Evolutionary conservation across 495 filamentous ascomycete genomes (phyloP).

Genomic region (Neurospora sp.): DNA sequence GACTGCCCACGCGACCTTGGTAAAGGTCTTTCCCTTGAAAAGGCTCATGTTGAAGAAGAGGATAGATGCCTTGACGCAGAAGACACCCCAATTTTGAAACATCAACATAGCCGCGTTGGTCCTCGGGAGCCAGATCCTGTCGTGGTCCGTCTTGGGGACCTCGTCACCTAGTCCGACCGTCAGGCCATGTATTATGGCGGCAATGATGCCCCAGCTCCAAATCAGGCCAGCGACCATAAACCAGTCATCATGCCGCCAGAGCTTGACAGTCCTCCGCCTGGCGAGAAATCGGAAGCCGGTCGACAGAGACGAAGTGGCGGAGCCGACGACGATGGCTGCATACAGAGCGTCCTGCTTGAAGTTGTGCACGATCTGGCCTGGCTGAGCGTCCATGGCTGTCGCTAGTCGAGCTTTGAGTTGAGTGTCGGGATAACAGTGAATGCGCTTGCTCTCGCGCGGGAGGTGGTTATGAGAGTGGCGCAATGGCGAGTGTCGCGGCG

Average conservation of each 20-base stretch:
- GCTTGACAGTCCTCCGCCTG: background rate
- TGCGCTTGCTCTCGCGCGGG: no score
- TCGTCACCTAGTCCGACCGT: background rate
- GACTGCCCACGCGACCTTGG: conserved; percentile 2
- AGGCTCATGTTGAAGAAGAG: conserved; percentile 7
- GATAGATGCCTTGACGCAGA: conserved; percentile 8
- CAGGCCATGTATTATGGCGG: background rate
- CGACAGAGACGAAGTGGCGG: background rate
- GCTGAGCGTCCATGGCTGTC: background rate
- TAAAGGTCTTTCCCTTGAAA: conserved; percentile 3
- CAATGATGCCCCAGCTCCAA: conserved; percentile 4
- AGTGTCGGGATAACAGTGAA: no score
- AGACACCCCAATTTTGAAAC: background rate
- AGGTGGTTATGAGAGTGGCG: no score
- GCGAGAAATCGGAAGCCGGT: background rate
- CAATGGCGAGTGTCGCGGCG: no score
- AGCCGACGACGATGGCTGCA: background rate
- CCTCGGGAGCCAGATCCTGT: background rate
- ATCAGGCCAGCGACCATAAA: background rate
- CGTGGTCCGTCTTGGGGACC: background rate
- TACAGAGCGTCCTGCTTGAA: background rate
- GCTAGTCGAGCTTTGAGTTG: background rate
- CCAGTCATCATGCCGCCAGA: conserved; percentile 4
- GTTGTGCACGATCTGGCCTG: background rate
- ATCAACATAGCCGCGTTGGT: background rate